Evolutionary conservation across 805 yeast species (phyloP).

Genomic region (Hagleromyces aurorensis): DNA sequence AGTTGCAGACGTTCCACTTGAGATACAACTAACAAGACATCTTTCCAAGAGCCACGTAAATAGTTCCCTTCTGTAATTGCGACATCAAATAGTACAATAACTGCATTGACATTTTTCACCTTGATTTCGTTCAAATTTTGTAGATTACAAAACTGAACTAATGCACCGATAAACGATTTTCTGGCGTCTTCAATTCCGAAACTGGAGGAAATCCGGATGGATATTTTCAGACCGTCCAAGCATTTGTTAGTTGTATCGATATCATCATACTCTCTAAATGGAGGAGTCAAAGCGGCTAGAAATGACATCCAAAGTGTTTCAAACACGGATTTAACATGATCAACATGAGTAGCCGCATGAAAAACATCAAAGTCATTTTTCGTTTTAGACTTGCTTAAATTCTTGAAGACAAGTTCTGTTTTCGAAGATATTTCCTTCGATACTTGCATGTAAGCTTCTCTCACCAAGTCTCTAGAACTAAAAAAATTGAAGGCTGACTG

Average conservation of each 20-base stretch:
- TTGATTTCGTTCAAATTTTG: conserved; percentile 72
- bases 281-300: conserved; percentile 88
- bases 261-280: conserved; percentile 83
- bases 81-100: conserved; percentile 61
- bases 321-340: conserved; percentile 87
- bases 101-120: conserved; percentile 73
- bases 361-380: conserved; percentile 43
- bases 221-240: conserved; percentile 76
- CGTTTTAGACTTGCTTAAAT: conserved; percentile 43
- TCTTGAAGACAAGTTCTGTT: conserved; percentile 75
- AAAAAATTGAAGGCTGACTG: conserved; percentile 48
- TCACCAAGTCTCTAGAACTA: conserved; percentile 60
- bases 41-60: conserved; percentile 75
- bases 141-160: conserved; percentile 78
- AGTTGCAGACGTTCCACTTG: conserved; percentile 88
- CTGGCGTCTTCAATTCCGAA: conserved; percentile 81
- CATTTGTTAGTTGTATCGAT: conserved; percentile 59
- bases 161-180: conserved; percentile 81
- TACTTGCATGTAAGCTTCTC: conserved; percentile 86
- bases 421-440: conserved; percentile 86
- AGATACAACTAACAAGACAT: conserved; percentile 70
- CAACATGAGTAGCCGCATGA: conserved; percentile 78
- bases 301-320: conserved; percentile 96
- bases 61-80: conserved; percentile 75
- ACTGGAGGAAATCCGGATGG: conserved; percentile 75